phyloP scores from a whole-genome alignment of 139 green algal species.

The Asterochloris sp. region DNA sequence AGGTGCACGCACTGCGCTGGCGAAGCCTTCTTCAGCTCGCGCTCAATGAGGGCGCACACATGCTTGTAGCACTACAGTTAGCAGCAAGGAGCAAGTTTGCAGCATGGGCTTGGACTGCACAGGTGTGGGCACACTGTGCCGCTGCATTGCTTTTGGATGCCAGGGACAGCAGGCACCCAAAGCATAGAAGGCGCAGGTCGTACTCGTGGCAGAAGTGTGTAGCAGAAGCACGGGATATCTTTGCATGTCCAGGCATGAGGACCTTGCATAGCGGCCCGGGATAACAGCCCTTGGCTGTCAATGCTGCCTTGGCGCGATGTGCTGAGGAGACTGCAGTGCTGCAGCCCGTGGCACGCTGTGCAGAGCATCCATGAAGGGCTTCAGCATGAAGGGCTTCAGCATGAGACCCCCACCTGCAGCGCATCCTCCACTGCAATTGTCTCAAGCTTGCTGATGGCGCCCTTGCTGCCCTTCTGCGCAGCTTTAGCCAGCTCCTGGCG shows the following conservation, averaged over 20 bases:
- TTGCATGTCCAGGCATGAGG: no score
- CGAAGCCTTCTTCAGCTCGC: constrained; percentile 31
- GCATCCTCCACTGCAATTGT: constrained; percentile 44
- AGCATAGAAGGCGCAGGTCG: no score
- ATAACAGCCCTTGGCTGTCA: no score
- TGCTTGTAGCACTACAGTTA: constrained; percentile 48
- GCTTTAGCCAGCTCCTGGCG: constrained; percentile 29
- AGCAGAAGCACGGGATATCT: no score
- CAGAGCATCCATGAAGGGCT: background rate
- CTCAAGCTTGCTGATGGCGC: constrained; percentile 24
- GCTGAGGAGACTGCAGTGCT: no score
- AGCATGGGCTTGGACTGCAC: background rate
- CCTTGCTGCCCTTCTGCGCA: constrained; percentile 27
- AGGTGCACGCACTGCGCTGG: constrained; percentile 38
- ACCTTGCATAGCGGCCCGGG: no score
- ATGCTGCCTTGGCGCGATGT: no score
- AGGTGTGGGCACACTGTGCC: no score
- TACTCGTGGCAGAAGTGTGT: no score
- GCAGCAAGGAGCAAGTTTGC: background rate
- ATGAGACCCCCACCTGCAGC: constrained; percentile 19
- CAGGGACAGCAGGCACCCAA: no score
- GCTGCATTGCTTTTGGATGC: no score
- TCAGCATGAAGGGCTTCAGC: background rate
- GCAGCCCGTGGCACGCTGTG: background rate
- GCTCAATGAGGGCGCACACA: constrained; percentile 38